phyloP scores from a whole-genome alignment of 768 basidiomycete genomes.

The Leucocoprinus leucothites region DNA sequence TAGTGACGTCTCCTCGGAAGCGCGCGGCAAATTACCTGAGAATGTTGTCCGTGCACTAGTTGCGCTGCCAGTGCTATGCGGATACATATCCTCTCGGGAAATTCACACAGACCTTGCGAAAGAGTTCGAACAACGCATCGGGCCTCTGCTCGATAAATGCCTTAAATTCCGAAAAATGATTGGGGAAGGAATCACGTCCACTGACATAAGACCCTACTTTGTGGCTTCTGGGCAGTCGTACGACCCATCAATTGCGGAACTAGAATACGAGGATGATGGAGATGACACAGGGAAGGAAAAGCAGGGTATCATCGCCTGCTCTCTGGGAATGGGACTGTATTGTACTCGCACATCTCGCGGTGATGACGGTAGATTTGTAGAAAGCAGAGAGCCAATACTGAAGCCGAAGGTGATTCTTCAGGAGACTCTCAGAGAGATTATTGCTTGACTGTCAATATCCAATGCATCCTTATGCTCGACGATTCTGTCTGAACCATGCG shows the following conservation, averaged over 20 bases:
- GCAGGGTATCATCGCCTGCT: slow-evolving; percentile 5
- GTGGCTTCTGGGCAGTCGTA: slow-evolving; percentile 13
- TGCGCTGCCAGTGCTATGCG: not conserved
- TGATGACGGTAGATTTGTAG: not conserved
- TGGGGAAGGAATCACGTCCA: slow-evolving; percentile 26
- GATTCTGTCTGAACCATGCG: no score
- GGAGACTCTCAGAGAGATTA: slow-evolving; percentile 14
- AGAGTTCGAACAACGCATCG: slow-evolving; percentile 21
- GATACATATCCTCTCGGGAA: not conserved
- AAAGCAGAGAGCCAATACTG: slow-evolving; percentile 4
- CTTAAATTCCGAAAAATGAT: slow-evolving; percentile 24
- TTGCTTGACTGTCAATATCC: not conserved
- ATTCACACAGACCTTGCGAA: slow-evolving; percentile 5
- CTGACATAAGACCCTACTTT: slow-evolving; percentile 19
- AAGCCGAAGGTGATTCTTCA: slow-evolving; percentile 15
- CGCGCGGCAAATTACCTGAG: not conserved
- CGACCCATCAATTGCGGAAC: slow-evolving; percentile 18
- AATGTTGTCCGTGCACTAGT: not conserved
- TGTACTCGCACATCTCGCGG: not conserved
- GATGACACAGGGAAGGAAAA: slow-evolving; percentile 4
- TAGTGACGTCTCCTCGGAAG: slow-evolving; percentile 5
- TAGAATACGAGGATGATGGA: slow-evolving; percentile 22
- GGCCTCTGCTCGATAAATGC: slow-evolving; percentile 23
- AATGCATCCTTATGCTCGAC: no score
- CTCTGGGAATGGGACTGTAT: slow-evolving; percentile 9